Conservation (phyloP, 176 grass and related monocot genomes). For the Oryza glaberrima region DNA sequence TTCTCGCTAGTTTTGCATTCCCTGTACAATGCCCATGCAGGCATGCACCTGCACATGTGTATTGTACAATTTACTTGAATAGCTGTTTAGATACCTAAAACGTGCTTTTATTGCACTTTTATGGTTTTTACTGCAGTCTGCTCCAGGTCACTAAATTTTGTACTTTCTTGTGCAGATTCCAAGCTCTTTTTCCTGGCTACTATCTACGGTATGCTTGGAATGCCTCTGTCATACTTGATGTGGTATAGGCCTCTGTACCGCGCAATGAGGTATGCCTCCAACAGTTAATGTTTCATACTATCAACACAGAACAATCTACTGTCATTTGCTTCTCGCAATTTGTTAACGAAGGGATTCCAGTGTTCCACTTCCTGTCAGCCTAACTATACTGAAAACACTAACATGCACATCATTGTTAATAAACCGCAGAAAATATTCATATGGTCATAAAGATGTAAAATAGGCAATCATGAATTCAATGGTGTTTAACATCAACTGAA, state of each 20-base stretch:
- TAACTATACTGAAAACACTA: neutral
- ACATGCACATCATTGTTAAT: constrained; percentile 5
- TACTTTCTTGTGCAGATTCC: constrained; percentile 53
- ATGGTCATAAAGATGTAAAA: neutral
- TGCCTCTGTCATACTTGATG: constrained; percentile 87
- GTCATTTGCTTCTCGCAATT: neutral
- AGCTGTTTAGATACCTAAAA: neutral
- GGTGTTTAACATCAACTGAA: constrained; percentile 25
- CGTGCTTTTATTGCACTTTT: neutral
- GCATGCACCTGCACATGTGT: neutral
- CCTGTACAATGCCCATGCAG: neutral
- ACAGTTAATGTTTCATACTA: neutral
- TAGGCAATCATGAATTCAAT: constrained; percentile 4
- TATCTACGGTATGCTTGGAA: constrained; percentile 88
- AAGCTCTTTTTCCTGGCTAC: constrained; percentile 93
- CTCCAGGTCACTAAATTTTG: constrained; percentile 20
- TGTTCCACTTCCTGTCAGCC: neutral
- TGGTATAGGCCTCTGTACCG: constrained; percentile 95
- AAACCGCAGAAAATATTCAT: neutral
- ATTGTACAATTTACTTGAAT: constrained; percentile 4
- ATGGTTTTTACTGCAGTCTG: neutral
- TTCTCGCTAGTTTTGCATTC: constrained; percentile 22
- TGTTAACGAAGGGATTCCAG: neutral
- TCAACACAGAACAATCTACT: constrained; percentile 9
- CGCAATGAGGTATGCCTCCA: constrained; percentile 73